phyloP scores from a whole-genome alignment of 1,284 basidiomycete species.

The Exsudoporus floridanus region DNA sequence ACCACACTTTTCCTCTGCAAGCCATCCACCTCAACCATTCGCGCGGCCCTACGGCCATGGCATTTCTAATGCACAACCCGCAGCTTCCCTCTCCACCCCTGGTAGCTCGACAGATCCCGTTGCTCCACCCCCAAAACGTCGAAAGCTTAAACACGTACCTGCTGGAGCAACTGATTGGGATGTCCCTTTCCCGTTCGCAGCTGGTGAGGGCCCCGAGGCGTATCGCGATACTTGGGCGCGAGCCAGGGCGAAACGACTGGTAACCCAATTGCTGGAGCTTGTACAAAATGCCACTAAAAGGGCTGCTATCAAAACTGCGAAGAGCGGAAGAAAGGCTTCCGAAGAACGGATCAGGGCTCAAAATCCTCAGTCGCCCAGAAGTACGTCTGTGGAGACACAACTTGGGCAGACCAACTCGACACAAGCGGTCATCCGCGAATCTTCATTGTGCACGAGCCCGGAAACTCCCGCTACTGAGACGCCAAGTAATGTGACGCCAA shows the following conservation, averaged over 20 bases:
- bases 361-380: slow-evolving; percentile 11
- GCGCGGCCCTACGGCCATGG: slow-evolving; percentile 25
- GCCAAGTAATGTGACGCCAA: too few relatives aligned
- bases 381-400: slow-evolving; percentile 20
- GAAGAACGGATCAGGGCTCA: neutral
- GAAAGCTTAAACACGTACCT: slow-evolving; percentile 64
- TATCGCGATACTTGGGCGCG: slow-evolving; percentile 63
- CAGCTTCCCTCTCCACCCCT: neutral
- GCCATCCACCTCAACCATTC: slow-evolving; percentile 11
- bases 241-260: slow-evolving; percentile 58
- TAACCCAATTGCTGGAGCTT: slow-evolving; percentile 58
- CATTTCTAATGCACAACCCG: slow-evolving; percentile 17
- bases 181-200: slow-evolving; percentile 69
- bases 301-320: slow-evolving; percentile 45
- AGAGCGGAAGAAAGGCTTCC: slow-evolving; percentile 18
- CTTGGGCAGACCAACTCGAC: neutral
- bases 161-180: slow-evolving; percentile 79
- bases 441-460: neutral
- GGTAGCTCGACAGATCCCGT: slow-evolving; percentile 4
- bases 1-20: slow-evolving; percentile 7
- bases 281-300: slow-evolving; percentile 57
- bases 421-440: neutral
- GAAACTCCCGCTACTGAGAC: neutral
- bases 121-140: slow-evolving; percentile 48
- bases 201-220: slow-evolving; percentile 63